Evolutionary conservation across 331 rosid species (phyloP), one percentile per base, ranked within the genome.

Genomic region (Quercus phellos): DNA sequence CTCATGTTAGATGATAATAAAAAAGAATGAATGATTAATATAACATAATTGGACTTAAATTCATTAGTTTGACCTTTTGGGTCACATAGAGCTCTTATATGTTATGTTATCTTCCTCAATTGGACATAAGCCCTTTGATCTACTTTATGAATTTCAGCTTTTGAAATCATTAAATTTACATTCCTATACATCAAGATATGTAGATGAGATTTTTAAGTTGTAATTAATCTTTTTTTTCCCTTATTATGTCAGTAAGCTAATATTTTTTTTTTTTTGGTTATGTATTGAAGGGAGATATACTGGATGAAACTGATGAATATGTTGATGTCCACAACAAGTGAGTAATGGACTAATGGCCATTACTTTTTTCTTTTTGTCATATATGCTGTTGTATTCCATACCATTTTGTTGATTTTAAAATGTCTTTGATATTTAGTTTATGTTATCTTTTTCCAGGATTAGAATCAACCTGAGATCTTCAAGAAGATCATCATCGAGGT

Each of bases 271-370:
- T 71, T 32, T 72, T 51, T 32, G 51, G 24, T 84, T 80, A 6
- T 17, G 24, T 3, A 71, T 63, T 53, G 78, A 42, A 91, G 97
- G 92, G 83, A 56, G 93, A 91, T 74, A 94, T 91, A 80, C 58
- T 80, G 80, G 97, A 94, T 82, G 98, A 94, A 85, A 94, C 97
- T 56, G 96, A 94, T 87, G 88, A 84, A 59, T 91, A 88, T 79
- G 85, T 91, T 70, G 85, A 88, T 51, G 86, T 90, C 16, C 92
- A 90, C 75, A 88, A 88, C 83, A 91, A 81, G 94, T 87, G 68
- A 86, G 94, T 88, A 76, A 42, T 73, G 56, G n/a, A 18, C 70
- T 46, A 46, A 13, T 12, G 53, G 53, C 53, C 53, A 46, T 46
- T 46, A 46, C 1, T 46, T 46, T 46, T 46, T 46, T 2, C 64